Evolutionary conservation across 148 eudicot species (phyloP), one percentile per base, ranked within the genome.

Genomic region (Diospyros lotus): DNA sequence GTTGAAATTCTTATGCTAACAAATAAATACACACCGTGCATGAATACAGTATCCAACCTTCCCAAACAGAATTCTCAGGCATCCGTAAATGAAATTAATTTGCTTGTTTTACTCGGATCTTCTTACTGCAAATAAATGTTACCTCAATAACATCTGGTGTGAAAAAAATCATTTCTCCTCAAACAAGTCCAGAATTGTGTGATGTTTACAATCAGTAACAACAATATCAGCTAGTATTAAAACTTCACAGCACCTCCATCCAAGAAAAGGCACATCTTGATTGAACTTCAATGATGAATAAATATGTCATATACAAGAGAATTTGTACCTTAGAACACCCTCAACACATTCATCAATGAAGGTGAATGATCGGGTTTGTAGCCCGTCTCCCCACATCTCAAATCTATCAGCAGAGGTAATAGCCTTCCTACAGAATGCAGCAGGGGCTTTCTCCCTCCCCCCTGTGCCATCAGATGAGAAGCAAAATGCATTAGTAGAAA

Each of bases 311-410:
- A 28, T 28, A 28, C 28, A 38, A 68, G 18, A 69, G 38, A 39
- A 18, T 38, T 2, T 9, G 52, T 79, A 86, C 89, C 89, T 79
- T 1, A 86, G 71, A 46, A 86, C 89, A 70, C 89, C 89, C 76
- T 86, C 87, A 44, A 86, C 89, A 66, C 89, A 86, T 75, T 86
- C 89, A 72, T 86, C 89, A 62, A 86, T 86, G 81, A 86, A 86
- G 71, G 89, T 84, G 71, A 86, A 86, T 51, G 89, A 86, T 68
- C 89, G 81, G 11, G 89, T 86, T 66, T 86, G 89, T 41, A 77
- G 78, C 40, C 89, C 89, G 73, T 86, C 89, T 60, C 89, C 89
- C 89, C 89, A 86, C 89, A 86, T 86, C 80, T 86, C 89, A 78
- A 86, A 86, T 53, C 69, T 86, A 51, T 83, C 87, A 50, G 80